Conservation (phyloP, 2,329 filamentous ascomycete genomes). For the Colletotrichum sp. region DNA sequence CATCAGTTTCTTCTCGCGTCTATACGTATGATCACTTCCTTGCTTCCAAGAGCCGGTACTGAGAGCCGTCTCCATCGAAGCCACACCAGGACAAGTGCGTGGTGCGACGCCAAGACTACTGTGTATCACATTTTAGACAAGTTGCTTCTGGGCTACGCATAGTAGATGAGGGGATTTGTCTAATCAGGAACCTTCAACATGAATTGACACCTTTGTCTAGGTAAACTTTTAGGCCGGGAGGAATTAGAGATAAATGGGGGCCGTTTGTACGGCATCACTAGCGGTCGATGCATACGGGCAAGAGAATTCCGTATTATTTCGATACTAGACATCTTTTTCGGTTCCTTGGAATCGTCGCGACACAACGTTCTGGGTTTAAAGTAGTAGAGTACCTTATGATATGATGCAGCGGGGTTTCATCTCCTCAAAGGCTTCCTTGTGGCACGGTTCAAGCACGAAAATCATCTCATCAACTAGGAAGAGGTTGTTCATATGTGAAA, state of each 20-base stretch:
- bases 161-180: fast-evolving
- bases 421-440: neutral
- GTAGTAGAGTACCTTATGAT: neutral
- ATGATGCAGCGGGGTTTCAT: neutral
- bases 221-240: neutral
- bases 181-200: neutral
- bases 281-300: neutral
- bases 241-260: fast-evolving
- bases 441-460: neutral
- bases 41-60: neutral
- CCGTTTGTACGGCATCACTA: neutral
- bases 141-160: neutral
- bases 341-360: neutral
- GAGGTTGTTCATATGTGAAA: too few relatives aligned
- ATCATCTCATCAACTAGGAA: too few relatives aligned
- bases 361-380: neutral
- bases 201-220: neutral
- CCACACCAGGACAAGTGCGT: neutral
- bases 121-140: neutral
- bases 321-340: neutral
- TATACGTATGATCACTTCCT: neutral
- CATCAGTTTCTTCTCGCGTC: neutral
- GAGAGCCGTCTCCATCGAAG: neutral
- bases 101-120: fast-evolving
- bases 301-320: neutral